Evolutionary conservation across 1,284 basidiomycete genomes (phyloP), one percentile per base, ranked within the genome.

Genomic region (Microbotryum violaceum): DNA sequence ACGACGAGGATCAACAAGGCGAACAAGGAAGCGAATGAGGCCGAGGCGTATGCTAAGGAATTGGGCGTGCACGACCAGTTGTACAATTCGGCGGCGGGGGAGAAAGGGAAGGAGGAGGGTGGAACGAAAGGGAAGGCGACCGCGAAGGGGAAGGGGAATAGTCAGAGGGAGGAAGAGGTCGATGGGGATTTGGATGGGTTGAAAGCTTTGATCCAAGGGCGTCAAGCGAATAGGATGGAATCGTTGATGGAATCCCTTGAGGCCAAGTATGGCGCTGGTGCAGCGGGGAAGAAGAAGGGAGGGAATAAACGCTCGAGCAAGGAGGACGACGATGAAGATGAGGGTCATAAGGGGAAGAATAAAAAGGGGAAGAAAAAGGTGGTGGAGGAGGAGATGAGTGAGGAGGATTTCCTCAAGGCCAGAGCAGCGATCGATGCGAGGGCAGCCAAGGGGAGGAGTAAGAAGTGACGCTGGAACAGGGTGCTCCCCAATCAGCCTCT

Each of bases 11-110:
- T 52, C 21, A 56, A 62, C 21, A 57, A 54, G 33, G 71, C 70
- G 1, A 81, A 81, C 77, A 88, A 87, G 74, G 90, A 93, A 75
- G 89, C 89, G 0, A 78, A 79, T 56, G 89, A 94, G 71, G 92
- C 92, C 1, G 92, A 96, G 74, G 79, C 83, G 51, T 77, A 87
- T 25, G 91, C 92, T 1, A 89, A 85, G 70, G 89, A 92, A 70
- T 77, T 97, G 20, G 92, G 91, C 14, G 88, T 96, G 9, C 92
- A 90, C 87, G 91, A 96, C 62, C 91, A 96, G 74, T 93, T 97
- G 71, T 96, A 89, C 73, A 42, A 2, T 42, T 42, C 37, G 37
- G 37, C 37, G 37, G 37, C 37, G 37, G 37, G 14, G 4, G 37
- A 14, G 14, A 42, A 42, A 14, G 91, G 90, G 2, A 83, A 78